Evolutionary conservation across 306 rosid species (phyloP).

Genomic region (Luffa acutangula): DNA sequence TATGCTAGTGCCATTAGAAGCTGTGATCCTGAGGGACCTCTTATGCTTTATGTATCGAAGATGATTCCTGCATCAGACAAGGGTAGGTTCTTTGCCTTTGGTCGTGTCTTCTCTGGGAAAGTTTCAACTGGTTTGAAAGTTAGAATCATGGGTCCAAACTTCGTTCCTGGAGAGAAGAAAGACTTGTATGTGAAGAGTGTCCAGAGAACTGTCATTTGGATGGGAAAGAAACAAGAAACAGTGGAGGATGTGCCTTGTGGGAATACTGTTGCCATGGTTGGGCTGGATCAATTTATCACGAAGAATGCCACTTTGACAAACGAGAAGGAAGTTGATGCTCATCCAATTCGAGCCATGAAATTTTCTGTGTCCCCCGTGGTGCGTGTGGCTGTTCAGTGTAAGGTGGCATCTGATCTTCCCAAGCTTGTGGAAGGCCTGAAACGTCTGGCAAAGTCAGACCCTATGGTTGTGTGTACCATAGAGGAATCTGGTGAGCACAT

Average conservation of each 20-base stretch:
- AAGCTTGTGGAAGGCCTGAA: slow-evolving; percentile 95
- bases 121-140: slow-evolving; percentile 88
- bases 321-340: slow-evolving; percentile 87
- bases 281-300: slow-evolving; percentile 83
- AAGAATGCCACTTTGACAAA: slow-evolving; percentile 92
- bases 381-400: slow-evolving; percentile 91
- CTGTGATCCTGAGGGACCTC: slow-evolving; percentile 91
- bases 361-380: slow-evolving; percentile 89
- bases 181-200: slow-evolving; percentile 77
- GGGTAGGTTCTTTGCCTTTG: slow-evolving; percentile 90
- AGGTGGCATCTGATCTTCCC: slow-evolving; percentile 95
- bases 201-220: slow-evolving; percentile 96
- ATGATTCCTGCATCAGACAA: slow-evolving; percentile 97
- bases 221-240: slow-evolving; percentile 91
- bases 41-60: slow-evolving; percentile 90
- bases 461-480: slow-evolving; percentile 82
- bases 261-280: slow-evolving; percentile 85
- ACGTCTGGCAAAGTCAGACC: slow-evolving; percentile 84
- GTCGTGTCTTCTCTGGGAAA: slow-evolving; percentile 80
- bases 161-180: slow-evolving; percentile 79
- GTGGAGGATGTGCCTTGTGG: slow-evolving; percentile 97
- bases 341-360: slow-evolving; percentile 87
- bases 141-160: slow-evolving; percentile 95
- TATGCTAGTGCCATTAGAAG: slow-evolving; percentile 69
- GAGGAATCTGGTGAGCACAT: slow-evolving; percentile 96